Conservation (phyloP, 2,329 filamentous ascomycete species). For the Chaetomiaceae sp. region DNA sequence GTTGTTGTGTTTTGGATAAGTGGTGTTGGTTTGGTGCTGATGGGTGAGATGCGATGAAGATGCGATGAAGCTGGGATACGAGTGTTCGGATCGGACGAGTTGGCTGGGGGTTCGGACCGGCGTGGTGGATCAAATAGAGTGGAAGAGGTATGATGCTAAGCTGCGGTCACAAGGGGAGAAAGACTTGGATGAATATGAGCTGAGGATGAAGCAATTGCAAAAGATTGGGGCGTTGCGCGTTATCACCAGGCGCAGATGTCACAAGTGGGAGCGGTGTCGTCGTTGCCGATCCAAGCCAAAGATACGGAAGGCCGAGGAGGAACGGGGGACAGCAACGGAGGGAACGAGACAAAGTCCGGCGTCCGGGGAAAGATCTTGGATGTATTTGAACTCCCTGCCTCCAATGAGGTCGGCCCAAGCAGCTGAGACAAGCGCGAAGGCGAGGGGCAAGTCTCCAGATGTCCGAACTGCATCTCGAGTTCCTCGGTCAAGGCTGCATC, state of each 20-base stretch:
- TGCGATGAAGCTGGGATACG: neutral
- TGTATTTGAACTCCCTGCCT: neutral
- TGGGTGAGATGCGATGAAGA: neutral
- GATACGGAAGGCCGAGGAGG: neutral
- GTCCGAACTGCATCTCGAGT: conserved; percentile 19
- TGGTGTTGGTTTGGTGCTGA: too few relatives aligned
- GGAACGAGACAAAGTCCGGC: neutral
- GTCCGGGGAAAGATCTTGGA: neutral
- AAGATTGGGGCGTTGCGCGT: too few relatives aligned
- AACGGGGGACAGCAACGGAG: neutral
- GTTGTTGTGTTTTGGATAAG: neutral
- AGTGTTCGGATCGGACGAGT: neutral
- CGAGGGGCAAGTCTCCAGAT: conserved; percentile 10
- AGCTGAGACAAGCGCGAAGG: neutral
- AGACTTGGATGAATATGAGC: too few relatives aligned
- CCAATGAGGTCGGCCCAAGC: neutral
- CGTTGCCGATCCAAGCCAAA: conserved; percentile 5
- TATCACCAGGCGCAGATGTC: neutral
- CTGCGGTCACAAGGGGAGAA: too few relatives aligned
- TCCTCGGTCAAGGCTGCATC: conserved; percentile 12
- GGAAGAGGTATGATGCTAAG: too few relatives aligned
- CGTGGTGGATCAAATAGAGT: too few relatives aligned
- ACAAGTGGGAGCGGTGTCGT: neutral
- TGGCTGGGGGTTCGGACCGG: too few relatives aligned
- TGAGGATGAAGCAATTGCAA: neutral